These are phyloP conservation scores for Verticillium nonalfalfae DNA, from an alignment of 2,329 filamentous ascomycete genomes.

Conservation along the genomic window DNA sequence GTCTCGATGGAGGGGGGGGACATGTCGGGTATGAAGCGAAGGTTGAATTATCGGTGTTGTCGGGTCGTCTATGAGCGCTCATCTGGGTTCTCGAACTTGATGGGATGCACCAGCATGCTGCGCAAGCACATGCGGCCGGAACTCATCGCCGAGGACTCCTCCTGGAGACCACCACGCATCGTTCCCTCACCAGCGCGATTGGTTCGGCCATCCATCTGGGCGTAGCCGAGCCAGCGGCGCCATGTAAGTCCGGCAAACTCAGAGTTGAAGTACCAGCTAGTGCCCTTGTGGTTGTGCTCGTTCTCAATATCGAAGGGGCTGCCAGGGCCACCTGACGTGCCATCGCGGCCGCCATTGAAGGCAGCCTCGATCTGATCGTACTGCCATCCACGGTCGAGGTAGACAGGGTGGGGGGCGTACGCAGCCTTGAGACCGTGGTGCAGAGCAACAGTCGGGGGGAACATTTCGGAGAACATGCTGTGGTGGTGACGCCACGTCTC, in stretches of 20 bases:
- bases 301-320: conserved; percentile 62
- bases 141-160: conserved; percentile 35
- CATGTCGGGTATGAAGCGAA: background rate
- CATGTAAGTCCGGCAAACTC: conserved; percentile 73
- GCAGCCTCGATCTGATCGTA: conserved; percentile 62
- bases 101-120: conserved; percentile 74
- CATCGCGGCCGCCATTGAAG: conserved; percentile 71
- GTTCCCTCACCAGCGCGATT: conserved; percentile 41
- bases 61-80: background rate
- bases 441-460: conserved; percentile 61
- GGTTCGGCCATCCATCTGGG: conserved; percentile 45
- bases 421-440: conserved; percentile 75
- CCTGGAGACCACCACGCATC: conserved; percentile 43
- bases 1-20: background rate
- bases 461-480: conserved; percentile 78
- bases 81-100: conserved; percentile 58
- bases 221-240: conserved; percentile 66
- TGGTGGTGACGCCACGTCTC: conserved; percentile 62
- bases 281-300: conserved; percentile 78
- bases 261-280: conserved; percentile 80
- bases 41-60: background rate
- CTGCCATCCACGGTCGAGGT: conserved; percentile 71
- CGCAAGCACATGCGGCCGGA: conserved; percentile 71
- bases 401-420: conserved; percentile 77
- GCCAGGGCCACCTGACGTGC: conserved; percentile 56